These are phyloP conservation scores for Cercospora canescens DNA, from an alignment of 2,329 filamentous ascomycete genomes.

Conservation along the genomic window DNA sequence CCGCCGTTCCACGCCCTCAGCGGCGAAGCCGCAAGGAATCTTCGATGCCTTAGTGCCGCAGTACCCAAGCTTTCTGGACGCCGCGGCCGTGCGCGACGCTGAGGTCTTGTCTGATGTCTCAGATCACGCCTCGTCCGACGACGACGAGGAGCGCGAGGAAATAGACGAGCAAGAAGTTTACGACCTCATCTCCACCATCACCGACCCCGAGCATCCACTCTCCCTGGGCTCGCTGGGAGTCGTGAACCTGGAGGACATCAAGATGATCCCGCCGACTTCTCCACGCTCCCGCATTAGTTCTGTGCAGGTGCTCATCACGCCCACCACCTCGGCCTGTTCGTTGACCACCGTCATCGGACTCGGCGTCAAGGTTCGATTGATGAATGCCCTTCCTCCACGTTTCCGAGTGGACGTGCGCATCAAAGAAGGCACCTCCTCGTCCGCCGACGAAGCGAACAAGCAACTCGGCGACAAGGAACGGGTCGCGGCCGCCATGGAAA, in stretches of 20 bases:
- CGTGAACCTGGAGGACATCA: conserved; percentile 92
- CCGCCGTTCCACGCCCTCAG: conserved; percentile 45
- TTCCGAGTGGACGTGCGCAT: conserved; percentile 91
- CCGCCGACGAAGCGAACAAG: conserved; percentile 94
- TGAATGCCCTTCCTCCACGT: conserved; percentile 86
- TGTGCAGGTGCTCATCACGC: conserved; percentile 86
- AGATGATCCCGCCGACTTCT: conserved; percentile 68
- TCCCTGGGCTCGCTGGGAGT: conserved; percentile 91
- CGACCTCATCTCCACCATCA: conserved; percentile 91
- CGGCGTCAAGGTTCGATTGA: conserved; percentile 85
- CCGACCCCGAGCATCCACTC: conserved; percentile 93
- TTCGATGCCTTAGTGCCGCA: conserved; percentile 56
- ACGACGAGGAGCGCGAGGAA: conserved; percentile 68
- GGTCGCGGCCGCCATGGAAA: conserved; percentile 91
- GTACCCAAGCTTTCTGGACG: conserved; percentile 47
- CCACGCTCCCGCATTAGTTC: conserved; percentile 65
- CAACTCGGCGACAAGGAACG: conserved; percentile 95
- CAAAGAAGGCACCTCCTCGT: conserved; percentile 93
- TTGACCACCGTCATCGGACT: conserved; percentile 95
- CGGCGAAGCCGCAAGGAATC: conserved; percentile 50
- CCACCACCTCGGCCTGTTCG: conserved; percentile 95
- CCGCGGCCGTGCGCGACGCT: conserved; percentile 32
- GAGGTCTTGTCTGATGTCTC: conserved; percentile 39
- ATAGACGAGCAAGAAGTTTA: conserved; percentile 98
- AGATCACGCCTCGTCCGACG: conserved; percentile 46